Conservation (phyloP, 176 grass and related monocot species). For the Rhynchospora tenuis region DNA sequence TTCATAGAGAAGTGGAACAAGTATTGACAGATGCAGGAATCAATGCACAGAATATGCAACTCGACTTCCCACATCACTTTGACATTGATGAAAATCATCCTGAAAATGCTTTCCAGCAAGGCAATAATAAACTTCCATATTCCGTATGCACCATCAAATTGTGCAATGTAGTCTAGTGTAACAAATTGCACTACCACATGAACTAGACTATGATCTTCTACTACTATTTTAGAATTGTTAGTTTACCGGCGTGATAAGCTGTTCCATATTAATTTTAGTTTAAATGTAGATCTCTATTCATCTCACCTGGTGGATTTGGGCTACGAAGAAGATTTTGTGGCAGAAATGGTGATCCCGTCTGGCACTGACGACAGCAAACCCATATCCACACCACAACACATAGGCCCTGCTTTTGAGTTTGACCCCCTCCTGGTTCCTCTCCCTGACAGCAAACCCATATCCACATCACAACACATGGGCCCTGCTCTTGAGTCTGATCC, state of each 20-base stretch:
- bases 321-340: constrained; percentile 17
- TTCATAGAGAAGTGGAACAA: constrained; percentile 53
- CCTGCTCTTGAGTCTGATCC: neutral
- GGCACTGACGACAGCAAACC: neutral
- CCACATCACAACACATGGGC: neutral
- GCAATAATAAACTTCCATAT: neutral
- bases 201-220: neutral
- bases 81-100: constrained; percentile 50
- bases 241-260: neutral
- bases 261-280: neutral
- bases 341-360: constrained; percentile 17
- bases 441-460: neutral
- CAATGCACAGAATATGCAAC: constrained; percentile 45
- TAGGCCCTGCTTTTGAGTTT: neutral
- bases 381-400: neutral
- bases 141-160: constrained; percentile 1
- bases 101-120: constrained; percentile 54
- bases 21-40: constrained; percentile 41
- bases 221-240: neutral
- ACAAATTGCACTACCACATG: neutral
- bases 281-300: neutral
- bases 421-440: neutral
- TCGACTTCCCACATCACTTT: constrained; percentile 74
- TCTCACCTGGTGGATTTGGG: constrained; percentile 8
- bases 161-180: neutral